These are phyloP conservation scores for Mycosphaerella arachidis DNA, from an alignment of 2,329 filamentous ascomycete species.

Conservation along the genomic window DNA sequence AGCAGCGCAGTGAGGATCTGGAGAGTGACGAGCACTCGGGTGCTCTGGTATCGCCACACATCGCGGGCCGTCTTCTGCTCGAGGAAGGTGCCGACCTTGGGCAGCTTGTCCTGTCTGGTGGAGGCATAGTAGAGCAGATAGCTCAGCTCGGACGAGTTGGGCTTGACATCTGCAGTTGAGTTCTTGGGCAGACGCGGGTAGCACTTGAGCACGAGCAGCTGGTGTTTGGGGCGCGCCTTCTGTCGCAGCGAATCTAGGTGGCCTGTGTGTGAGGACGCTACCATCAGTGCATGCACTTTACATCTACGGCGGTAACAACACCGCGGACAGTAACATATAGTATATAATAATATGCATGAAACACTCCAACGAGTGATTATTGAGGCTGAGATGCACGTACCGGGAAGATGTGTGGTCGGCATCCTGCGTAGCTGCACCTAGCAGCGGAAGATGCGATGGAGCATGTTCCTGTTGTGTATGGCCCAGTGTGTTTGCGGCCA, in stretches of 20 bases:
- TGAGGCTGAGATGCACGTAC: background rate
- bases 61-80: slow-evolving; percentile 91
- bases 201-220: slow-evolving; percentile 92
- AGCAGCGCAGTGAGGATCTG: slow-evolving; percentile 88
- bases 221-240: slow-evolving; percentile 82
- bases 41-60: slow-evolving; percentile 82
- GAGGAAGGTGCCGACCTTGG: slow-evolving; percentile 90
- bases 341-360: no score
- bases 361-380: background rate
- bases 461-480: background rate
- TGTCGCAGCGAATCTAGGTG: slow-evolving; percentile 41
- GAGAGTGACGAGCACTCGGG: slow-evolving; percentile 83
- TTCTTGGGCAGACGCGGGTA: slow-evolving; percentile 91
- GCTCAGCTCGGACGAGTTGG: slow-evolving; percentile 93
- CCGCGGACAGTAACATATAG: no score
- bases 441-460: background rate
- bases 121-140: slow-evolving; percentile 96
- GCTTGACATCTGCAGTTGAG: slow-evolving; percentile 78
- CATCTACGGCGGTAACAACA: background rate
- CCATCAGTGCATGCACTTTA: background rate
- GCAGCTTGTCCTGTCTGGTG: slow-evolving; percentile 88
- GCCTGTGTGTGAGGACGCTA: background rate
- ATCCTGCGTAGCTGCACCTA: slow-evolving; percentile 9
- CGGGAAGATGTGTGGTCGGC: slow-evolving; percentile 26
- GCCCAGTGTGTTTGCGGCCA: background rate